Evolutionary conservation across 306 rosid species (phyloP).

Genomic region (Leucaena leucocephala): DNA sequence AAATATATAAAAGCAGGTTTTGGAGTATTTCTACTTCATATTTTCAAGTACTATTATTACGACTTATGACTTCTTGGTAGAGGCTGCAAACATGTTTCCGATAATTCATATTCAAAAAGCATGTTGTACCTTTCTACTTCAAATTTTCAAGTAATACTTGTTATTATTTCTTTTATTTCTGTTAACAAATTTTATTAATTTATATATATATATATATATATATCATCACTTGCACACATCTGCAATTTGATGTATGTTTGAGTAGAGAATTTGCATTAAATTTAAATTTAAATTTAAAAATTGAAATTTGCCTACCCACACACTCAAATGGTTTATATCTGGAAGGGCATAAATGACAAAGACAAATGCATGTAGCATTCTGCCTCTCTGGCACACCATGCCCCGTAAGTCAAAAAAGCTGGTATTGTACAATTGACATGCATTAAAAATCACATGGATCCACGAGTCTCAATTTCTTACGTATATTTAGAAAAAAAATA

Average conservation of each 20-base stretch:
- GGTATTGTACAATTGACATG: background rate
- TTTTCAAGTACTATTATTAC: too few species aligned
- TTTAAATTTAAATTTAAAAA: background rate
- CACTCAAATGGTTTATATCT: background rate
- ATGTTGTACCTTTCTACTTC: too few species aligned
- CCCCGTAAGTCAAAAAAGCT: background rate
- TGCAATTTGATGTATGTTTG: background rate
- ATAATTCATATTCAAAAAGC: too few species aligned
- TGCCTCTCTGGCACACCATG: background rate
- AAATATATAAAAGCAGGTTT: too few species aligned
- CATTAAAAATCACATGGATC: conserved; percentile 3
- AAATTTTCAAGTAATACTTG: too few species aligned
- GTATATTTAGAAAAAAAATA: too few species aligned
- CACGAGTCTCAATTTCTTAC: background rate
- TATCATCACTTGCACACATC: background rate
- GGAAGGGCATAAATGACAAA: background rate
- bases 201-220: too few species aligned
- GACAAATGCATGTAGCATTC: background rate
- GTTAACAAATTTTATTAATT: too few species aligned
- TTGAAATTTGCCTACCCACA: background rate
- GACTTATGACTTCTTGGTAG: too few species aligned
- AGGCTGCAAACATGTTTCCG: too few species aligned
- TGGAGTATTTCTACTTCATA: too few species aligned
- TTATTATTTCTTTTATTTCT: too few species aligned
- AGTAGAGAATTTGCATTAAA: background rate